These are phyloP conservation scores for Crithidia brevicula DNA, from an alignment of 208 protist species.

Conservation along the genomic window DNA sequence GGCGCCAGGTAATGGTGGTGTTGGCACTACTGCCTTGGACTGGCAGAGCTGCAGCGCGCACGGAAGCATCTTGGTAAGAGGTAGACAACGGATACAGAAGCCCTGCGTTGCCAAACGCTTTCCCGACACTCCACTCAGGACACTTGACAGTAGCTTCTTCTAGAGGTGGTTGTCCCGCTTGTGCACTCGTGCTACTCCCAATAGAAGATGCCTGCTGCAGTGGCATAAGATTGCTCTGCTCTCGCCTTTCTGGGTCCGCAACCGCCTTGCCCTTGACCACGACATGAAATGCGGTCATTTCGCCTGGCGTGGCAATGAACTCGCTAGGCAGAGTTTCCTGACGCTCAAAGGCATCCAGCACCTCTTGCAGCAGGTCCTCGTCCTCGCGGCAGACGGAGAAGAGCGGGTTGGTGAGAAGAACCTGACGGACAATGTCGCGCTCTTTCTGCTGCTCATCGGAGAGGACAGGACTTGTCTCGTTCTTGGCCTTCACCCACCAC, in stretches of 20 bases:
- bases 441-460: neutral
- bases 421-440: constrained; percentile 1
- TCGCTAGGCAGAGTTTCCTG: constrained; percentile 4
- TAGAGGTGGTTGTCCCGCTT: no score
- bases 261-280: constrained; percentile 17
- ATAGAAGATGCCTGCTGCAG: neutral
- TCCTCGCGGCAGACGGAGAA: constrained; percentile 14
- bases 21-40: neutral
- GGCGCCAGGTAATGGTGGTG: constrained; percentile 11
- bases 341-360: constrained; percentile 16
- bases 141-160: neutral
- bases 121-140: neutral
- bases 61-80: neutral
- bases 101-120: constrained; percentile 11
- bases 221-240: neutral
- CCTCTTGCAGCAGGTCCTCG: constrained; percentile 1
- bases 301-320: constrained; percentile 1
- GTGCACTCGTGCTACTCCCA: no score
- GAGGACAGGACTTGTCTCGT: neutral
- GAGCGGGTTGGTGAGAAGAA: constrained; percentile 7
- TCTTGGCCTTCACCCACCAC: neutral
- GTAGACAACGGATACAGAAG: constrained; percentile 11
- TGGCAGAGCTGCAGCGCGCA: neutral
- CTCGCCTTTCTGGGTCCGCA: neutral
- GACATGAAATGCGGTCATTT: constrained; percentile 18